Percentiles rank a stretch among this genome's conserved stretches.
Conservation (phyloP, 1,139 yeast genomes). For the Entelexis paramagnoliae region DNA sequence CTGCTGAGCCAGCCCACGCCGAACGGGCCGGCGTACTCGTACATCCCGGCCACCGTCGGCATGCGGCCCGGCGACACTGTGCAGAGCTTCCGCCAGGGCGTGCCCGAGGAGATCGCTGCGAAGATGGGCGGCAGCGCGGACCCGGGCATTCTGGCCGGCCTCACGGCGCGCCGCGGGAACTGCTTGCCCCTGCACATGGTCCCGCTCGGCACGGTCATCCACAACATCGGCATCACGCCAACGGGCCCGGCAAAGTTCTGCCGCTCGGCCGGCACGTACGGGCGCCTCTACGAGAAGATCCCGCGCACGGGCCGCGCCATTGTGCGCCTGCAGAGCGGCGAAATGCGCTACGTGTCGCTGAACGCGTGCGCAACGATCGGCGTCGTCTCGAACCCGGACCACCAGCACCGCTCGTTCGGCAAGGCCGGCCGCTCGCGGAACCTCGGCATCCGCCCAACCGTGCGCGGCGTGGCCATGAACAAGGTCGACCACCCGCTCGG, state of each 20-base stretch:
- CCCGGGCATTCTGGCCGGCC: slow-evolving; percentile 80
- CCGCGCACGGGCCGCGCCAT: slow-evolving; percentile 64
- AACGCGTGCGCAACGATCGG: slow-evolving; percentile 94
- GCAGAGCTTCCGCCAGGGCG: slow-evolving; percentile 78
- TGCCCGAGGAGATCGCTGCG: slow-evolving; percentile 63
- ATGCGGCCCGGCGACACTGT: slow-evolving; percentile 85
- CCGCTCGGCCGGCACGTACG: slow-evolving; percentile 91
- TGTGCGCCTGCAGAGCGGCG: slow-evolving; percentile 80
- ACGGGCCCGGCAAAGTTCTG: slow-evolving; percentile 87
- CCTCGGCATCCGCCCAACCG: slow-evolving; percentile 87
- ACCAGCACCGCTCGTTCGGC: slow-evolving; percentile 82
- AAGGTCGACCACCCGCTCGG: slow-evolving; percentile 98
- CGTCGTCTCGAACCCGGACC: slow-evolving; percentile 87
- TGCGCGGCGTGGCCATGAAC: slow-evolving; percentile 98
- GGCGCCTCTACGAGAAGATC: slow-evolving; percentile 71
- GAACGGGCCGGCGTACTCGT: slow-evolving; percentile 44
- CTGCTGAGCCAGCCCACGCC: slow-evolving; percentile 36
- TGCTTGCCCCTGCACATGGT: slow-evolving; percentile 87
- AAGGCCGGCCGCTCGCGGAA: slow-evolving; percentile 95
- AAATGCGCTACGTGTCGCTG: slow-evolving; percentile 76
- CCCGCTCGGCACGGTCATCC: slow-evolving; percentile 85
- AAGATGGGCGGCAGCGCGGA: slow-evolving; percentile 82
- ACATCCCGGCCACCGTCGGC: slow-evolving; percentile 87
- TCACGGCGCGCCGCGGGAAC: slow-evolving; percentile 87
- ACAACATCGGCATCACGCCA: slow-evolving; percentile 68